Evolutionary conservation across 2,329 filamentous ascomycete species (phyloP), one percentile per base, ranked within the genome.

Genomic region (Fusarium beomiforme): DNA sequence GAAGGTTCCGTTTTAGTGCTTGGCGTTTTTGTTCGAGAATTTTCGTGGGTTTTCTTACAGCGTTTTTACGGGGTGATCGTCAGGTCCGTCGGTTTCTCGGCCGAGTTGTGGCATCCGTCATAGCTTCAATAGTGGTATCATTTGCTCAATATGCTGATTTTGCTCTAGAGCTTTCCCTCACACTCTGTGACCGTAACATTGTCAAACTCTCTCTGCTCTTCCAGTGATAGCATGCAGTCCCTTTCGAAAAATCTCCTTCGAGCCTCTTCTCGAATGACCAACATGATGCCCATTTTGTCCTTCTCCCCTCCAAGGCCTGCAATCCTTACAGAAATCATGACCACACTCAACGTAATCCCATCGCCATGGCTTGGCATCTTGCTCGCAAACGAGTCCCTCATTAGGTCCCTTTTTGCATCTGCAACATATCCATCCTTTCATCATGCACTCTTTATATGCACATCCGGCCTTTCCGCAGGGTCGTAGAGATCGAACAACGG

Each of bases 391-490:
- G 24, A 59, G 39, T 11, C 55, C 47, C 24, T 44, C 33, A 65
- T 67, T 76, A 6, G 72, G 74, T 3, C 74, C 74, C 43, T 72
- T 63, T 9, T 34, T 49, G 34, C 74, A 76, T 24, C 19, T 37
- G 51, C 74, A 76, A 47, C 74, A 76, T 5, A 21, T 36, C 74
- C 74, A 76, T 26, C 69, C 73, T 19, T 41, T 53, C 24, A 54
- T 49, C 49, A 67, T 63, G 23, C 69, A 72, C 21, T 70, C 64
- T 4, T 37, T n/a, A 43, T 67, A 76, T 11, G 39, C 14, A 44
- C 74, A 76, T 26, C 42, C 55, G 5, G 51, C 6, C 10, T 44
- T 43, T 17, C 39, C 53, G 41, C 74, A 76, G 16, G 56, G 21
- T 6, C 39, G 37, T 12, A 29, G 39, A 11, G 50, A 53, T 26